Evolutionary conservation across 2,329 filamentous ascomycete genomes (phyloP).

Genomic region (Fusarium tjaetaba): DNA sequence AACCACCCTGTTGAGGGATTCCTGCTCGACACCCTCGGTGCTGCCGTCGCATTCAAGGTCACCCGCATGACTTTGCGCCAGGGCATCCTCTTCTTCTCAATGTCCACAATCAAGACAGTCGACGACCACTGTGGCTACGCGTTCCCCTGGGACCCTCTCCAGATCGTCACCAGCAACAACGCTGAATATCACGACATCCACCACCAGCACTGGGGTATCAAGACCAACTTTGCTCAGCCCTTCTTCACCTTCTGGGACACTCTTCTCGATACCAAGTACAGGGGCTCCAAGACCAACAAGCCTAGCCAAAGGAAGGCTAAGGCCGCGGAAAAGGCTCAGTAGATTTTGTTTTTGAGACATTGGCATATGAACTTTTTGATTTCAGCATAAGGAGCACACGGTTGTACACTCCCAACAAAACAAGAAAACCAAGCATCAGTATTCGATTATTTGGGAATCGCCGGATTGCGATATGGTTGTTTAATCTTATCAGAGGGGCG

Average conservation of each 20-base stretch:
- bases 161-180: slow-evolving; percentile 93
- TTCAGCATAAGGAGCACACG: slow-evolving; percentile 36
- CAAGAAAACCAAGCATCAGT: slow-evolving; percentile 20
- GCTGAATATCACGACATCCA: slow-evolving; percentile 98
- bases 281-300: slow-evolving; percentile 63
- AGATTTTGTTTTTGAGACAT: slow-evolving; percentile 22
- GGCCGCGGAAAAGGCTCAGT: slow-evolving; percentile 15
- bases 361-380: slow-evolving; percentile 38
- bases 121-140: slow-evolving; percentile 97
- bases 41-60: slow-evolving; percentile 83
- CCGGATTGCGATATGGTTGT: slow-evolving; percentile 33
- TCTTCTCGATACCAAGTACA: slow-evolving; percentile 83
- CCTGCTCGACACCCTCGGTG: slow-evolving; percentile 88
- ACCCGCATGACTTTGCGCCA: slow-evolving; percentile 86
- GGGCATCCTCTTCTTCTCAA: slow-evolving; percentile 88
- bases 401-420: slow-evolving; percentile 17
- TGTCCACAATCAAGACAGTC: slow-evolving; percentile 93
- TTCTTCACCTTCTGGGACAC: slow-evolving; percentile 98
- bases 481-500: slow-evolving; percentile 12
- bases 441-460: slow-evolving; percentile 20
- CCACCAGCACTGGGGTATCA: slow-evolving; percentile 99
- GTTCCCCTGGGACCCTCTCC: slow-evolving; percentile 94
- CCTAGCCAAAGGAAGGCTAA: slow-evolving; percentile 49
- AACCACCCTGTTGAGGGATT: slow-evolving; percentile 97
- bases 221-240: slow-evolving; percentile 90